Evolutionary conservation across 129 eudicot genomes (phyloP).

Genomic region (Artemisia tridentata): DNA sequence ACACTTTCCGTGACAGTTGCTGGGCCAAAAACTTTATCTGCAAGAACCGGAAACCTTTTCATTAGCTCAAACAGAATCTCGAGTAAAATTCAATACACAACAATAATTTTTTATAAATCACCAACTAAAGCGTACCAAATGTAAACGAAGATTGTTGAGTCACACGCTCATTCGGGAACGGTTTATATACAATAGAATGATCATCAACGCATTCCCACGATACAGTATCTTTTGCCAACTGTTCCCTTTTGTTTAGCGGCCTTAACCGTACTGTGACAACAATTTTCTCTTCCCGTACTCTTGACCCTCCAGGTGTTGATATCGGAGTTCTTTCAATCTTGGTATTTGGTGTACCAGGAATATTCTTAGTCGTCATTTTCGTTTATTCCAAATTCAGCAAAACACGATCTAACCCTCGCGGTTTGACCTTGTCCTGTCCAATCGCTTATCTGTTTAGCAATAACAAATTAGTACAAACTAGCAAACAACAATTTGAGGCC

Average conservation of each 20-base stretch:
- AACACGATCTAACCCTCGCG: neutral
- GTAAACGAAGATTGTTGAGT: slow-evolving; percentile 64
- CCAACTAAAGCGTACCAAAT: slow-evolving; percentile 51
- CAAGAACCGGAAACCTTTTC: slow-evolving; percentile 14
- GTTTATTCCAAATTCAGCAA: neutral
- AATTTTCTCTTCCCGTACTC: slow-evolving; percentile 81
- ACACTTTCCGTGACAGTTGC: slow-evolving; percentile 59
- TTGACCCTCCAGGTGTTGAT: slow-evolving; percentile 78
- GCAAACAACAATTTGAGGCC: no score
- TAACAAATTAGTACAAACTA: no score
- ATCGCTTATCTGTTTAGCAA: neutral
- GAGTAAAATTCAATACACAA: neutral
- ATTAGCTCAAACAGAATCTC: neutral
- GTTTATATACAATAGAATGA: slow-evolving; percentile 65
- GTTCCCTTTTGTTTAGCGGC: slow-evolving; percentile 87
- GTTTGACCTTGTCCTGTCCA: slow-evolving; percentile 15
- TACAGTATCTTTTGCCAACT: slow-evolving; percentile 60
- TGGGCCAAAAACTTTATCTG: slow-evolving; percentile 96
- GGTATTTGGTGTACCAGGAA: slow-evolving; percentile 72
- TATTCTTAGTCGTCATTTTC: slow-evolving; percentile 55
- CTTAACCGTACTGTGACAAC: slow-evolving; percentile 88
- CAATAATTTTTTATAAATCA: neutral
- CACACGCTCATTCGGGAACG: slow-evolving; percentile 56
- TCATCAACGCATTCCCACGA: slow-evolving; percentile 94
- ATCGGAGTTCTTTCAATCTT: slow-evolving; percentile 71